These are phyloP conservation scores for Aureobasidium sp. DNA, from an alignment of 2,329 filamentous ascomycete species.

Conservation along the genomic window DNA sequence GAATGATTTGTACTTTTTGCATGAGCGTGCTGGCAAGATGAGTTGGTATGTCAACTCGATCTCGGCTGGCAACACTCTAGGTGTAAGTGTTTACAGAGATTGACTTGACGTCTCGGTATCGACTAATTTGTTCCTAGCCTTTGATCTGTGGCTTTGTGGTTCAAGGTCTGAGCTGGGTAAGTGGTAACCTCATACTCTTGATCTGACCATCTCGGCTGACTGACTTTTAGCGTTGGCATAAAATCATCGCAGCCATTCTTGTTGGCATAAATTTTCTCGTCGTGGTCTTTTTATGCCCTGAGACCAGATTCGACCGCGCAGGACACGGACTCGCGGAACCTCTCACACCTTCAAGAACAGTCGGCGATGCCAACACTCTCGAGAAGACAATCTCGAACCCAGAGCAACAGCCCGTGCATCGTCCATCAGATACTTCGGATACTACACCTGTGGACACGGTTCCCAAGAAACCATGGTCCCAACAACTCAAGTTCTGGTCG, in stretches of 20 bases:
- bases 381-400: constrained; percentile 17
- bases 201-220: background rate
- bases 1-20: constrained; percentile 28
- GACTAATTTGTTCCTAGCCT: constrained; percentile 11
- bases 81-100: constrained; percentile 11
- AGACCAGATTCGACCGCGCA: constrained; percentile 30
- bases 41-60: constrained; percentile 34
- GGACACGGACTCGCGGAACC: background rate
- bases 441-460: constrained; percentile 10
- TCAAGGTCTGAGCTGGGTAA: constrained; percentile 29
- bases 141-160: constrained; percentile 35
- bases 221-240: constrained; percentile 28
- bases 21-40: constrained; percentile 31
- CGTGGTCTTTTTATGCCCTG: constrained; percentile 31
- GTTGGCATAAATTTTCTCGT: constrained; percentile 28
- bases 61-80: constrained; percentile 33
- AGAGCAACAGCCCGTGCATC: constrained; percentile 15
- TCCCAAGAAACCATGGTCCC: constrained; percentile 27
- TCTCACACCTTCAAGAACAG: background rate
- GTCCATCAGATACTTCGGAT: background rate
- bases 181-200: background rate
- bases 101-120: background rate
- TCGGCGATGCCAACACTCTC: background rate
- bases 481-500: constrained; percentile 30
- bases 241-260: constrained; percentile 30